These are phyloP conservation scores for Leccinum aurantiacum DNA, from an alignment of 768 basidiomycete genomes.

Conservation along the genomic window DNA sequence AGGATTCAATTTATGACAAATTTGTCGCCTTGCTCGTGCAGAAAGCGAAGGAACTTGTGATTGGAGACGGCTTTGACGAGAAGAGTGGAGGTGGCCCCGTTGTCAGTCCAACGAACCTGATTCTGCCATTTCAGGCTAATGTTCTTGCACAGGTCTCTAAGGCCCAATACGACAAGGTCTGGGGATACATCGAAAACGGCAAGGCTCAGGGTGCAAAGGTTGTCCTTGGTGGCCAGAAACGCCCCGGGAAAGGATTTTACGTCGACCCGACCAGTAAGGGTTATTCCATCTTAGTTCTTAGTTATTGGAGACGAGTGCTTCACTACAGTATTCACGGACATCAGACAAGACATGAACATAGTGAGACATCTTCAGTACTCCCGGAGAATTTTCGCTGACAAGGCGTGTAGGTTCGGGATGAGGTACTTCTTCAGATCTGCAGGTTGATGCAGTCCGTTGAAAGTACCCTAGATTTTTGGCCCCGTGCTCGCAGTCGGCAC, in stretches of 20 bases:
- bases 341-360: constrained; percentile 81
- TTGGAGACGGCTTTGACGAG: constrained; percentile 83
- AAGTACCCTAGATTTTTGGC: constrained; percentile 75
- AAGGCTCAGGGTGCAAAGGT: constrained; percentile 80
- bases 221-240: constrained; percentile 77
- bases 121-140: constrained; percentile 9
- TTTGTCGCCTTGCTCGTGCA: constrained; percentile 66
- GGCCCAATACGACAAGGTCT: constrained; percentile 80
- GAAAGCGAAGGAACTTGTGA: constrained; percentile 65
- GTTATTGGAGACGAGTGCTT: constrained; percentile 7
- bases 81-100: constrained; percentile 78
- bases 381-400: constrained; percentile 24
- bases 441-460: constrained; percentile 10
- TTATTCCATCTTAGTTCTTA: constrained; percentile 8
- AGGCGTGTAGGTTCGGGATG: constrained; percentile 29
- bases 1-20: constrained; percentile 83
- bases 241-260: constrained; percentile 77
- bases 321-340: constrained; percentile 73
- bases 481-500: constrained; percentile 83
- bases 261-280: constrained; percentile 84
- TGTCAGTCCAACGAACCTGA: constrained; percentile 44
- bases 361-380: constrained; percentile 42
- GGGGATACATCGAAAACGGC: constrained; percentile 86
- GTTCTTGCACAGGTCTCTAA: constrained; percentile 64
- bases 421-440: constrained; percentile 23